Evolutionary conservation across 2,329 filamentous ascomycete genomes (phyloP), one percentile per base, ranked within the genome.

Genomic region (Domatiomyces catenatus): DNA sequence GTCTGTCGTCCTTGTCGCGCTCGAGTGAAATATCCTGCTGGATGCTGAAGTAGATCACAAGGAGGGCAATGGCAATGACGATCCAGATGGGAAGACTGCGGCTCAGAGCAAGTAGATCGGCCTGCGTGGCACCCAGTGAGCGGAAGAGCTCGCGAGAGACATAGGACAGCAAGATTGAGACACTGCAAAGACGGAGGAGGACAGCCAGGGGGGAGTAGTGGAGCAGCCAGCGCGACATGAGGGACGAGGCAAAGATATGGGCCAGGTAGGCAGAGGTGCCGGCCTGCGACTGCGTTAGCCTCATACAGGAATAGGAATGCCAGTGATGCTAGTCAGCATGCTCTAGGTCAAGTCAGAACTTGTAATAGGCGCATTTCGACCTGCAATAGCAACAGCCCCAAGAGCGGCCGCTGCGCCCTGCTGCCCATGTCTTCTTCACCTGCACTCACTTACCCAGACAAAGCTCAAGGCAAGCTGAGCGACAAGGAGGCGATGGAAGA

Each of bases 131-230:
- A 4, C 50, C 55, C 12, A 53, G 49, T 36, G 55, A 15, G 28
- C 52, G 54, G 48, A 59, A 58, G 24, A 56, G 42, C 49, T 59
- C 56, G 45, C 52, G 52, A 43, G 53, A 55, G 12, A 42, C 50
- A 44, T 58, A 59, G 12, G 58, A 58, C 5, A 59, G 53, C 22
- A 57, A 18, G 18, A 59, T 58, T 2, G 56, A 58, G 2, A 59
- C 47, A 24, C 53, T 55, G 54, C 53, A 55, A 44, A 92, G 80
- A 47, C 86, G 84, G 52, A 92, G 81, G 54, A 89, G 78, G 46
- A 86, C 87, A 47, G 85, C 86, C 59, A 68, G 63, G 42, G 86
- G 84, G 12, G 85, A 87, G 68, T 90, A 92, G 65, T 88, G 83
- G 59, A 90, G 75, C 60, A 92, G 81, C 86, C 83, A 59, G 28